phyloP scores from a whole-genome alignment of 805 yeast genomes.

The Pichia californica region DNA sequence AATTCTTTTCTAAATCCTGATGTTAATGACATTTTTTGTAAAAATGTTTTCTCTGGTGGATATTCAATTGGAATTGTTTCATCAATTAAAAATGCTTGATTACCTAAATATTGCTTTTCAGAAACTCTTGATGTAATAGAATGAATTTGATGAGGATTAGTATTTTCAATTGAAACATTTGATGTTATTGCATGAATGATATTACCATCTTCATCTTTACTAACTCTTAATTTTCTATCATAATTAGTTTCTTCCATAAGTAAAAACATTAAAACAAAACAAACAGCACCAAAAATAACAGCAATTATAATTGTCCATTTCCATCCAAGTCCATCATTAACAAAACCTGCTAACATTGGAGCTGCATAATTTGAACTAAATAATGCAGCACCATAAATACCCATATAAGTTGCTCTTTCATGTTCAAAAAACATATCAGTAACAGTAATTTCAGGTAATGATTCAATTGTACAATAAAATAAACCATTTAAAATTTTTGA shows the following conservation, averaged over 20 bases:
- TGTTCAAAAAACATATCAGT: constrained; percentile 47
- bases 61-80: constrained; percentile 17
- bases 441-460: constrained; percentile 43
- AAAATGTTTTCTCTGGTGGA: constrained; percentile 32
- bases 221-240: constrained; percentile 26
- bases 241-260: constrained; percentile 54
- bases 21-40: constrained; percentile 38
- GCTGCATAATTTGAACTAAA: constrained; percentile 50
- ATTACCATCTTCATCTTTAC: constrained; percentile 20
- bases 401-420: constrained; percentile 42
- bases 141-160: background rate
- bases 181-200: constrained; percentile 20
- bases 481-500: constrained; percentile 27
- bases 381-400: constrained; percentile 47
- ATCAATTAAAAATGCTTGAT: constrained; percentile 25
- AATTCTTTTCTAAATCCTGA: constrained; percentile 30
- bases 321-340: constrained; percentile 44
- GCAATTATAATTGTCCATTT: constrained; percentile 46
- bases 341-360: constrained; percentile 54
- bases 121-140: constrained; percentile 10
- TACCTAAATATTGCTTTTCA: constrained; percentile 24
- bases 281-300: constrained; percentile 40
- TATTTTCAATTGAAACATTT: constrained; percentile 9
- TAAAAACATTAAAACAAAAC: constrained; percentile 34
- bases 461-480: constrained; percentile 35